These are phyloP conservation scores for Boletus subcaerulescens DNA, from an alignment of 768 basidiomycete genomes.

Conservation along the genomic window DNA sequence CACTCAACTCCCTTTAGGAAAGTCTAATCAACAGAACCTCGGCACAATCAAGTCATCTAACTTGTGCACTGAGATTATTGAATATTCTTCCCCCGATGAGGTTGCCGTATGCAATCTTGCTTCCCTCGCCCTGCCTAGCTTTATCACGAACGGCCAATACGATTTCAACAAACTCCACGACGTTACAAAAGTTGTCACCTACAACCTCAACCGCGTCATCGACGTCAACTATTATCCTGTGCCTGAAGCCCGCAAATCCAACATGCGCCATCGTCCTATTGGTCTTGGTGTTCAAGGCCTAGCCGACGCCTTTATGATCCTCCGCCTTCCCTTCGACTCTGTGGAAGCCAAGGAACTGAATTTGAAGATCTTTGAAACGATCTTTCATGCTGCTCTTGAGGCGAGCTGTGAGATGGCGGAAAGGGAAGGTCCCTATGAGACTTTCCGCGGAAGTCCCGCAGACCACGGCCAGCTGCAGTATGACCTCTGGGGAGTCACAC, in stretches of 20 bases:
- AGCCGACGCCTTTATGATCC: conserved; percentile 96
- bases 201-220: conserved; percentile 92
- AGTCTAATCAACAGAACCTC: conserved; percentile 98
- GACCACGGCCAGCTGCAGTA: conserved; percentile 85
- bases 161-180: conserved; percentile 96
- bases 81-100: conserved; percentile 97
- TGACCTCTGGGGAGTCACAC: conserved; percentile 93
- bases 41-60: conserved; percentile 99
- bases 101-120: conserved; percentile 98
- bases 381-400: conserved; percentile 93
- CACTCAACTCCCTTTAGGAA: conserved; percentile 48
- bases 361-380: conserved; percentile 96
- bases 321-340: conserved; percentile 95
- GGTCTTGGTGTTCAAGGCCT: conserved; percentile 98
- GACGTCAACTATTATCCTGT: conserved; percentile 96
- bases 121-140: conserved; percentile 92
- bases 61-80: conserved; percentile 97
- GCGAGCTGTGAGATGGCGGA: conserved; percentile 85
- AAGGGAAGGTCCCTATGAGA: conserved; percentile 79
- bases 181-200: conserved; percentile 87
- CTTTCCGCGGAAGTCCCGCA: conserved; percentile 90
- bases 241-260: conserved; percentile 85
- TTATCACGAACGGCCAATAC: conserved; percentile 77
- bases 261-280: conserved; percentile 96
- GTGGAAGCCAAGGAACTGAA: conserved; percentile 84